Evolutionary conservation across 1,284 basidiomycete species (phyloP), one percentile per base, ranked within the genome.

Genomic region (Cryptococcus sp.): DNA sequence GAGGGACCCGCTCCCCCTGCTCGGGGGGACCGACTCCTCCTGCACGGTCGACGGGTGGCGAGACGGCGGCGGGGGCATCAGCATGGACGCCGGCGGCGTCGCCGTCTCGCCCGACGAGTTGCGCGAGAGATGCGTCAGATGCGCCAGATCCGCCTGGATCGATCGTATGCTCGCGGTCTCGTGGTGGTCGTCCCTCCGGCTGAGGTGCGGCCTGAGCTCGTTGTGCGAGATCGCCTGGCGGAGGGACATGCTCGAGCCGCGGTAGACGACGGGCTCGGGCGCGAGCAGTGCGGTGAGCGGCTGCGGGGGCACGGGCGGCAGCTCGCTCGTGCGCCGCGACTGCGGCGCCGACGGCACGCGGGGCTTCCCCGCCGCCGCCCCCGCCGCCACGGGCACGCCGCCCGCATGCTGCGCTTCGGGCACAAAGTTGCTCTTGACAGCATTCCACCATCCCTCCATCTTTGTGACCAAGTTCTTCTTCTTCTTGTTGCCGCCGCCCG

Each of bases 361-460:
- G 2, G 60, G 57, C 28, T 33, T 33, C 28, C 28, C 28, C 28
- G 28, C n/a, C n/a, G n/a, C n/a, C n/a, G n/a, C n/a, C n/a, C n/a
- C n/a, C n/a, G n/a, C n/a, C n/a, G n/a, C 28, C 28, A 33, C 28
- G 28, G 28, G 28, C 28, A 33, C 4, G 28, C 28, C 9, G 9
- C 28, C 9, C 28, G 28, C 52, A 21, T 56, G 56, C 21, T 67
- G 53, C 21, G 44, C 42, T 33, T 70, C 72, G 7, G 70, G 59
- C 6, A 62, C 67, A 46, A 79, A 78, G 55, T 77, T 78, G 57
- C 69, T 73, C 55, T 78, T 78, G 38, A 79, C 78, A 23, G 78
- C 73, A 38, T 71, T 77, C 78, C 78, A 79, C 78, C 78, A 79
- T 2, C 78, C 78, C 61, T 79, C 78, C 68, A 79, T 78, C 59